These are phyloP conservation scores for Uromyces viciae-fabae DNA, from an alignment of 1,284 basidiomycete species.

Conservation along the genomic window DNA sequence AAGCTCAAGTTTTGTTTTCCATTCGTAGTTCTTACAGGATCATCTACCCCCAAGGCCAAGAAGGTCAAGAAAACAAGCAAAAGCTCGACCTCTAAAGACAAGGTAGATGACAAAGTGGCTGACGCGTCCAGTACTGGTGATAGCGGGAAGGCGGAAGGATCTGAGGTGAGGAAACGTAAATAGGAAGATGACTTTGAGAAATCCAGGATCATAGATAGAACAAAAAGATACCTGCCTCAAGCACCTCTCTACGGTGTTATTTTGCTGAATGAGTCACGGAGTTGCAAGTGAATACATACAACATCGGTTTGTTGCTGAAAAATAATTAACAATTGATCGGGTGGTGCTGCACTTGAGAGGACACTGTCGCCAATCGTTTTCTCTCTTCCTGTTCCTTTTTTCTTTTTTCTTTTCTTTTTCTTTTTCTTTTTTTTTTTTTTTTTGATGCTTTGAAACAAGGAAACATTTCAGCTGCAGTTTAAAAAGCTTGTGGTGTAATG, in stretches of 20 bases:
- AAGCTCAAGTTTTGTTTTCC: background rate
- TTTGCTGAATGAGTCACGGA: background rate
- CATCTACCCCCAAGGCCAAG: slow-evolving; percentile 45
- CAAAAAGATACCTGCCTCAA: background rate
- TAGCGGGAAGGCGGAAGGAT: slow-evolving; percentile 21
- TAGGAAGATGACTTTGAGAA: background rate
- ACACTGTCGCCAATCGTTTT: too few relatives aligned
- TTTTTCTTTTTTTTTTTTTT: background rate
- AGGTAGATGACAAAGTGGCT: slow-evolving; percentile 14
- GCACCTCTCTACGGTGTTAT: background rate
- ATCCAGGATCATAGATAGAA: too few relatives aligned
- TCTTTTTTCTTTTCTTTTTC: background rate
- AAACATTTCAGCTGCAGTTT: too few relatives aligned
- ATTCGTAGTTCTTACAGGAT: slow-evolving; percentile 43
- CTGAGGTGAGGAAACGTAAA: slow-evolving; percentile 44
- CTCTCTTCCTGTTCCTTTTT: background rate
- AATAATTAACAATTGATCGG: background rate
- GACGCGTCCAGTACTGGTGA: slow-evolving; percentile 42
- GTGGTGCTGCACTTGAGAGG: too few relatives aligned
- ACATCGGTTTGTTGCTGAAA: background rate
- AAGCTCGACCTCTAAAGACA: slow-evolving; percentile 45
- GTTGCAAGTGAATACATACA: background rate
- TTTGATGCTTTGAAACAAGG: background rate
- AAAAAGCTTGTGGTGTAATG: too few relatives aligned
- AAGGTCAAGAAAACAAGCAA: slow-evolving; percentile 46